These are phyloP conservation scores for Sarocladium oryzae DNA, from an alignment of 2,329 filamentous ascomycete species.

Conservation along the genomic window DNA sequence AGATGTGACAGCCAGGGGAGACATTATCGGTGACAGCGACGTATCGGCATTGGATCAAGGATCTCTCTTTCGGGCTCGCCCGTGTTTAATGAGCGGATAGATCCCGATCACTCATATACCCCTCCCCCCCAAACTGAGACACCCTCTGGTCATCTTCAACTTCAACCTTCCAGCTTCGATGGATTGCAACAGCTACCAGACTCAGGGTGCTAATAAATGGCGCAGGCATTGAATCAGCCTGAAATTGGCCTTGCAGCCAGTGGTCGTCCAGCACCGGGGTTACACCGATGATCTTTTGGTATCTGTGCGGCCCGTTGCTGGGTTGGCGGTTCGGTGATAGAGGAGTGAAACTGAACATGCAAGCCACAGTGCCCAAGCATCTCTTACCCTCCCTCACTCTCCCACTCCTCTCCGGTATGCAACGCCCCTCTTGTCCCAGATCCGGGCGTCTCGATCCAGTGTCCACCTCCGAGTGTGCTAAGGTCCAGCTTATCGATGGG, in stretches of 20 bases:
- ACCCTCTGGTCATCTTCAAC: no score
- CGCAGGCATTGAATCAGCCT: no score
- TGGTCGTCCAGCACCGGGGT: not conserved
- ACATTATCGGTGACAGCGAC: not conserved
- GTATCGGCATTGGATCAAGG: not conserved
- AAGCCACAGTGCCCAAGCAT: not conserved
- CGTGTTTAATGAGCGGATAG: not conserved
- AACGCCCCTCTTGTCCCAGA: not conserved
- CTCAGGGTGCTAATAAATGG: no score
- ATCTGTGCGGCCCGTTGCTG: not conserved
- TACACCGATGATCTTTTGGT: slow-evolving; percentile 4
- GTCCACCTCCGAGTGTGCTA: not conserved
- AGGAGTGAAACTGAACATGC: not conserved
- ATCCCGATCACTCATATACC: not conserved
- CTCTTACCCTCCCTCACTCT: not conserved
- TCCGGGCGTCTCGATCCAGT: not conserved
- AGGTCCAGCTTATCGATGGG: not conserved
- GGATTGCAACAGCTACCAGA: no score
- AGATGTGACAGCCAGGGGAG: no score
- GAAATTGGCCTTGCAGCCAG: not conserved
- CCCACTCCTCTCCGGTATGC: no score
- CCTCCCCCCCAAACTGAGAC: not conserved
- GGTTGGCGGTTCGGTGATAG: not conserved
- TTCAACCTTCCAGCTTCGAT: no score
- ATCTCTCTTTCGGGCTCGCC: not conserved